Conservation (phyloP, 352 stramenopile genomes). For the Phytophthora colocasiae region DNA sequence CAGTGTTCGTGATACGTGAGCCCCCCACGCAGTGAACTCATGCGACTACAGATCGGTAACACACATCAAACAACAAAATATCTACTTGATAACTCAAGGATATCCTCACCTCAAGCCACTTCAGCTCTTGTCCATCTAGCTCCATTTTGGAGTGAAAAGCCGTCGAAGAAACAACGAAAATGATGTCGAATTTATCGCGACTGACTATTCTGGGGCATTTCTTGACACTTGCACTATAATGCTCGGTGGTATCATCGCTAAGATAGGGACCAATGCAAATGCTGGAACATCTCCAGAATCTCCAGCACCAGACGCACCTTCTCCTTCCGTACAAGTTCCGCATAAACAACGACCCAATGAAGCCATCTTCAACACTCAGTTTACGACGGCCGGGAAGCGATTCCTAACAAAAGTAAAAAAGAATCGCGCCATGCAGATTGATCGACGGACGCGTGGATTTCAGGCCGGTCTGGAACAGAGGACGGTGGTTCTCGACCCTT, state of each 20-base stretch:
- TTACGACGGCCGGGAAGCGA: constrained; percentile 67
- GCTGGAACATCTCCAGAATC: constrained; percentile 7
- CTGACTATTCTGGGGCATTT: constrained; percentile 16
- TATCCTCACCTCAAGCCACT: constrained; percentile 33
- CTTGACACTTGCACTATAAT: constrained; percentile 13
- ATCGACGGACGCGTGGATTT: constrained; percentile 71
- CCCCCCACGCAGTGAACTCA: constrained; percentile 53
- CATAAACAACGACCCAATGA: constrained; percentile 52
- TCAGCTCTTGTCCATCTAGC: constrained; percentile 25
- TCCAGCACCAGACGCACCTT: not conserved
- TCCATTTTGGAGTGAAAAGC: constrained; percentile 19
- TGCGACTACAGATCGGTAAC: constrained; percentile 30
- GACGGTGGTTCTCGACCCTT: constrained; percentile 58
- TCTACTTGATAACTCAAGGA: not conserved
- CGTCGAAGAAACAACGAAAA: not conserved
- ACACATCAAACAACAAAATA: constrained; percentile 4
- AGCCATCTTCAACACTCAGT: constrained; percentile 84
- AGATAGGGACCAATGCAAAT: constrained; percentile 9
- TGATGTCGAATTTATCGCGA: not conserved
- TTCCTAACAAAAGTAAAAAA: constrained; percentile 82
- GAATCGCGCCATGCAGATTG: constrained; percentile 77
- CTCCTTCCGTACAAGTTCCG: not conserved
- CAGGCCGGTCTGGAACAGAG: constrained; percentile 53
- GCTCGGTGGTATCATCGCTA: constrained; percentile 16
- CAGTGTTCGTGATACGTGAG: constrained; percentile 43